Conservation (phyloP, 495 filamentous ascomycete species). For the Aspergillus asperescens region DNA sequence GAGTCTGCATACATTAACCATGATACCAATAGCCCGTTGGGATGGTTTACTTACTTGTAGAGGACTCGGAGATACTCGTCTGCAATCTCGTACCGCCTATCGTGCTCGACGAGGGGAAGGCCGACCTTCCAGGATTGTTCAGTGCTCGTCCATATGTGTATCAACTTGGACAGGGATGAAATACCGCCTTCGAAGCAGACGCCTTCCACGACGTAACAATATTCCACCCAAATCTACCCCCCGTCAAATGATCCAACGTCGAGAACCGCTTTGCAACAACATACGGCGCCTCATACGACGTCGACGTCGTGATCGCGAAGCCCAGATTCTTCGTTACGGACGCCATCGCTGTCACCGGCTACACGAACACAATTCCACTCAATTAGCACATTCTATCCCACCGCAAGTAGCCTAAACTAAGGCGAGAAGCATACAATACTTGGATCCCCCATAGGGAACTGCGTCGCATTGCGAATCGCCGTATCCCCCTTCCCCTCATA, state of each 20-base stretch:
- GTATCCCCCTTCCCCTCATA: conserved; percentile 51
- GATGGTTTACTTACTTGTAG: conserved; percentile 47
- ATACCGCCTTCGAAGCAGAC: conserved; percentile 50
- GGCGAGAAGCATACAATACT: conserved; percentile 46
- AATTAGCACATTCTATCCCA: conserved; percentile 8
- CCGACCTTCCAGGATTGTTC: too few species aligned
- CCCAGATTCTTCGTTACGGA: conserved; percentile 43
- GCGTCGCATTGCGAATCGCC: conserved; percentile 44
- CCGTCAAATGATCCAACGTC: conserved; percentile 56
- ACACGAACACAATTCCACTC: neutral
- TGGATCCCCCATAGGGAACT: conserved; percentile 54
- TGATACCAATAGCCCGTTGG: neutral
- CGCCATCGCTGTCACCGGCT: conserved; percentile 47
- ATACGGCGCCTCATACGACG: conserved; percentile 54
- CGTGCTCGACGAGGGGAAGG: conserved; percentile 51
- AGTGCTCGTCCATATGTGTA: conserved; percentile 38
- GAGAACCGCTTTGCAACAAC: conserved; percentile 54
- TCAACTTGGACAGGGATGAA: too few species aligned
- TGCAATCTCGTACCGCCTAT: conserved; percentile 54
- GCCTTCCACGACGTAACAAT: conserved; percentile 60
- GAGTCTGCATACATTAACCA: conserved; percentile 31
- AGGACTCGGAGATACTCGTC: conserved; percentile 56
- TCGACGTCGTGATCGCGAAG: conserved; percentile 47
- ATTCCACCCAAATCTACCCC: conserved; percentile 59
- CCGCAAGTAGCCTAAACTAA: neutral